Base-by-base conservation (phyloP, 192 early-diverging fungal species). In the Entomortierella lignicola region DNA sequence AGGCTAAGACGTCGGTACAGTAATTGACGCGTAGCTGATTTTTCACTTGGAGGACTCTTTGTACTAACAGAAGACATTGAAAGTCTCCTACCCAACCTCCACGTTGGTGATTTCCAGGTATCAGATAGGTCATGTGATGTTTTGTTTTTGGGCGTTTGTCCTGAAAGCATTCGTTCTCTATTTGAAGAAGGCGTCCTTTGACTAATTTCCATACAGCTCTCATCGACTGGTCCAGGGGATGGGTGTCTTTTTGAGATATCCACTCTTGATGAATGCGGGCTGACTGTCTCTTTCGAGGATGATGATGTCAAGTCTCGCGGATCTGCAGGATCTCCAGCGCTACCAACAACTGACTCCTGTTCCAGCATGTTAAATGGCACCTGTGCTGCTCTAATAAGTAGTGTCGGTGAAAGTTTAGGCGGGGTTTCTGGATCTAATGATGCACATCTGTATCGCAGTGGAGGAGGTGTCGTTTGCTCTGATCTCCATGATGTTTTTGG, bases 361-460 rank as follows among this genome's bases (percentile, higher is more conserved):
- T 17, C 43, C 2, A 55, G 30, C 25, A 15, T 30, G 41, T 67
- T 29, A 15, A 58, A 11, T 50, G 12, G 55, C 1, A n/a, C 37
- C 42, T n/a, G 26, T 20, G 18, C 43, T 5, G 66, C 29, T 23
- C 11, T 30, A 29, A 58, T 29, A 15, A 58, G 2, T 50, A 10
- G 55, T 0, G 55, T 25, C 4, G 30, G 66, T 23, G 66, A 58
- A 17, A 2, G 30, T 13, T 20, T 42, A 30, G 39, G 27, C 15
- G 55, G 29, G 11, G 29, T 48, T n/a, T 67, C 66, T 50, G 30
- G 66, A 7, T 57, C 66, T 10, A 67, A 5, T 2, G 66, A 67
- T 2, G 15, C 44, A 13, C 44, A 21, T 58, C 66, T 12, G n/a
- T 67, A 57, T 31, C 55, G 66, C 29, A 42, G 27, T 17, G 44